Evolutionary conservation across 306 rosid species (phyloP).

Genomic region (Cicer judaicum): DNA sequence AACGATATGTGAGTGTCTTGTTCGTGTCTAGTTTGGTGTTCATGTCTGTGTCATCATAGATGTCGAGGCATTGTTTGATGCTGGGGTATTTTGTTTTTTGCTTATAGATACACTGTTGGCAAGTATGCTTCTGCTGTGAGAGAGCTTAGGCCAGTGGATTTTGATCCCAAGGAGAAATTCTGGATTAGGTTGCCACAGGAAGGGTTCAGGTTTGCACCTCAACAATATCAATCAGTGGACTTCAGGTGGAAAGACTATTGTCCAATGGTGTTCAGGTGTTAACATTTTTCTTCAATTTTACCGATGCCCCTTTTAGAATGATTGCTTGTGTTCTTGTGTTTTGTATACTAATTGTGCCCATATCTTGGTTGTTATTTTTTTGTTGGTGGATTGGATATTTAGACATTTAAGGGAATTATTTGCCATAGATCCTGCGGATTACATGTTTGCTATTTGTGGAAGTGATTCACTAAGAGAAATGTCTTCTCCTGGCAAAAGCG

Average conservation of each 20-base stretch:
- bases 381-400: conserved; percentile 49
- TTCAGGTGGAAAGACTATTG: conserved; percentile 72
- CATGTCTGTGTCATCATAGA: too few species aligned
- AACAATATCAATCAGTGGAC: conserved; percentile 55
- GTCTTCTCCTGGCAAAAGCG: conserved; percentile 72
- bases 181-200: conserved; percentile 63
- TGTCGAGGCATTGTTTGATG: background rate
- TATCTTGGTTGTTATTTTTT: conserved; percentile 51
- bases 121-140: conserved; percentile 53
- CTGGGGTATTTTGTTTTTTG: background rate
- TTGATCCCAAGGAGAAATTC: conserved; percentile 64
- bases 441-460: conserved; percentile 62
- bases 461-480: conserved; percentile 57
- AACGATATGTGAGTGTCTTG: background rate
- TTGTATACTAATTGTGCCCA: conserved; percentile 45
- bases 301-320: conserved; percentile 22
- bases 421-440: conserved; percentile 68
- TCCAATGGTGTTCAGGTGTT: conserved; percentile 69
- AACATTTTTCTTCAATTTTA: background rate
- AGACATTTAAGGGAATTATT: conserved; percentile 72
- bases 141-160: conserved; percentile 57
- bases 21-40: too few species aligned
- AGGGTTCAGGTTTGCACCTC: conserved; percentile 59
- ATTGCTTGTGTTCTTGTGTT: conserved; percentile 30
- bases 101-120: conserved; percentile 53